A percentile compares a stretch with the other conserved stretches of the same genome.
Conservation (phyloP, 2,329 filamentous ascomycete genomes). For the Venturia pyrina region DNA sequence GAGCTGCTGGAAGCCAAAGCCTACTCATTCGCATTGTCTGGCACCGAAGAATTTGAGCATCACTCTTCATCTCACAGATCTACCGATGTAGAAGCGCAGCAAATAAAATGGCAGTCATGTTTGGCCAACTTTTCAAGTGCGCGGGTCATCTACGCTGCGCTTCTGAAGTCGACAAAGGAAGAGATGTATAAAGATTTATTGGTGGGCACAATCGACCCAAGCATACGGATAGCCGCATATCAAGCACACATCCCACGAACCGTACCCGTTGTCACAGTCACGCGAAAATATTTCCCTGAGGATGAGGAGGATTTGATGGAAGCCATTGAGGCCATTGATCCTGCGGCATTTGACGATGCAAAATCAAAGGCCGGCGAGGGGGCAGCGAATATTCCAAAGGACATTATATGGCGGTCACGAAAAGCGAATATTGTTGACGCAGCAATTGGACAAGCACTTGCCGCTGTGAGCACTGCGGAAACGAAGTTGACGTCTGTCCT, state of each 20-base stretch:
- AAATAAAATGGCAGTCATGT: conserved; percentile 63
- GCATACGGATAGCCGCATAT: conserved; percentile 89
- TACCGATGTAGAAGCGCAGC: conserved; percentile 23
- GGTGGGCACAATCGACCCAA: conserved; percentile 78
- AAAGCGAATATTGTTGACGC: conserved; percentile 88
- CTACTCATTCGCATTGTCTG: conserved; percentile 67
- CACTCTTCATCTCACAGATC: conserved; percentile 41
- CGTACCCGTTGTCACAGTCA: conserved; percentile 67
- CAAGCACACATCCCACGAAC: conserved; percentile 82
- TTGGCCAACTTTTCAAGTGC: conserved; percentile 66
- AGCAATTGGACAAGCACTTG: conserved; percentile 76
- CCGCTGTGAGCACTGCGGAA: conserved; percentile 51
- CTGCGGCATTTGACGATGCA: conserved; percentile 36
- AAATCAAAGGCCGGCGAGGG: not conserved
- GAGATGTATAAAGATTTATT: conserved; percentile 82
- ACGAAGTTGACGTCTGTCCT: conserved; percentile 39
- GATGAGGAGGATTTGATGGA: conserved; percentile 52
- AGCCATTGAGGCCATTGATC: conserved; percentile 61
- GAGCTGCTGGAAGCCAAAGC: conserved; percentile 80
- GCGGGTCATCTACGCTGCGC: conserved; percentile 70
- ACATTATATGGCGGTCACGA: conserved; percentile 75
- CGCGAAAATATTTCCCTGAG: conserved; percentile 65
- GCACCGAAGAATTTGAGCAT: conserved; percentile 76
- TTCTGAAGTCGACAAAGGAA: conserved; percentile 56
- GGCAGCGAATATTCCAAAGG: conserved; percentile 47